Base-by-base conservation (phyloP, 768 basidiomycete species). In the Amanita phalloides region DNA sequence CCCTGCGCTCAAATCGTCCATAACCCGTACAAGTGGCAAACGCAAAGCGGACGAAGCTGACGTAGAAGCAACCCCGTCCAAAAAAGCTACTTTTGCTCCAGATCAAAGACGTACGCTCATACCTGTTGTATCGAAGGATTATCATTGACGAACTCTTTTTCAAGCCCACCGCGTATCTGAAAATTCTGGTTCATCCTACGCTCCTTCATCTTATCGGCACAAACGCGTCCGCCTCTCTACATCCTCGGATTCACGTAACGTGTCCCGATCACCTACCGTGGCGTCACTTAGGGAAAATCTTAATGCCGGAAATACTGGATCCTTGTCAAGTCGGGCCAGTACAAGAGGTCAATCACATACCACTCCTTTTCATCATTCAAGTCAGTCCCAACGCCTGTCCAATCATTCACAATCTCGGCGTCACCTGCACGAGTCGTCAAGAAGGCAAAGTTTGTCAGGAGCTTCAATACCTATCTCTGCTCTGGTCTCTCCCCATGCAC, bases 381-480 rank as follows among this genome's bases (percentile, higher is more conserved):
- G 63, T 60, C 32, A 54, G 10, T 60, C 61, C 7, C 54, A 61
- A 26, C 33, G 54, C 20, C 63, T 60, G 3, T 60, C 59, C 14
- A 61, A 56, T 49, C 61, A 17, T 17, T 17, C 17, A 17, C 17
- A 60, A 25, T 54, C 54, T 39, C 55, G 37, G 23, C 64, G 57
- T 45, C 65, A 57, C 39, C 57, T 58, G 42, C 67, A 67, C 45
- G 65, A 67, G 6, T 61, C 71, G 53, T 75, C 73, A 41, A 23
- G 48, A 14, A 73, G 74, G 47, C 75, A 71, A 39, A 84, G 81
- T 60, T 66, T 82, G 53, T 85, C 86, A 2, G 79, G 82, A 61
- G 70, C 73, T 10, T 89, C 86, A n/a, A 84, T 90, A 20, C 87
- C 87, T 2, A 77, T 90, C 51, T 84, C 83, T 37, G 87, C 87